Base-by-base conservation (phyloP, 2,329 filamentous ascomycete genomes). In the Leptodontidium sp. region DNA sequence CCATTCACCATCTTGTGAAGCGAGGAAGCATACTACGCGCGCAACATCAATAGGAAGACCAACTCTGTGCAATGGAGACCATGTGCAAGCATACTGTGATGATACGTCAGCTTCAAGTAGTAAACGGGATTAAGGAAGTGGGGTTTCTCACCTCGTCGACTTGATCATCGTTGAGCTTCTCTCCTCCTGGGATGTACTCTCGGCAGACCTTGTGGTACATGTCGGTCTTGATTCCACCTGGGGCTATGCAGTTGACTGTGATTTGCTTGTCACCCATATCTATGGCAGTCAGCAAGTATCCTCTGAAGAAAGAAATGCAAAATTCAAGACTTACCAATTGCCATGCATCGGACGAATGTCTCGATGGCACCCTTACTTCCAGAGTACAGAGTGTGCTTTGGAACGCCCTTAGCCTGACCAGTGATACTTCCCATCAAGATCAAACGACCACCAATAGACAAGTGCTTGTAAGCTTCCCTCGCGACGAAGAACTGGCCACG, bases 361-460 rank as follows among this genome's bases (percentile, higher is more conserved):
- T 93, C 91, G 70, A 93, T 90, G 47, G 91, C 88, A 74, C 90
- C 91, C 84, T 94, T 94, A 79, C 85, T 88, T 15, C 88, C 91
- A 26, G 91, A 91, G 84, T 94, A 94, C 59, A 94, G 84, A 15
- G 89, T 85, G 79, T 93, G 91, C 77, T 89, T 87, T 70, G 89
- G 89, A 21, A 93, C 90, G 61, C 87, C 90, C 78, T 88, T 86
- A 67, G 81, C 91, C 82, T 91, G 80, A 78, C 90, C 80, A 0
- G 90, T 90, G 79, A 93, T 93, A 68, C 87, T 90, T 38, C 86
- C 88, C 88, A 92, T 93, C 72, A 94, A 84, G 79, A 94, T 90
- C 74, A 94, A 85, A 55, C 91, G 86, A 26, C 92, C 92, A 67
- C 91, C 90, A 64, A 87, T 83, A 77, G 89, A 85, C 73, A 92